A percentile compares a stretch with the other conserved stretches of the same genome.
Conservation (phyloP, 225 moss, liverwort and hornwort species). For the Marchantia paleacea region DNA sequence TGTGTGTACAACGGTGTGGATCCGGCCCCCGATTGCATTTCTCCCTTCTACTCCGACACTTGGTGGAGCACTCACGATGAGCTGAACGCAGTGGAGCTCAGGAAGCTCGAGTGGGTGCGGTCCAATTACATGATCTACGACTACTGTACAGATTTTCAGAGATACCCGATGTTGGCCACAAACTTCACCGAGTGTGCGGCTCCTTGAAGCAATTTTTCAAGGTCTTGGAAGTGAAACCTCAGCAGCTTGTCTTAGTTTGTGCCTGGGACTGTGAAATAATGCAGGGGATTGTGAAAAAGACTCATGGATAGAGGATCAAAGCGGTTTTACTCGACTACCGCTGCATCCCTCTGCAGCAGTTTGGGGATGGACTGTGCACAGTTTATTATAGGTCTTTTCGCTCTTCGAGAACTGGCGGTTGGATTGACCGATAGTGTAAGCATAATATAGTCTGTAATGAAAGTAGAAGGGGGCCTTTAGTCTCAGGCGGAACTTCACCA, state of each 20-base stretch:
- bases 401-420: too few relatives aligned
- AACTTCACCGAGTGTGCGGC: conserved; percentile 34
- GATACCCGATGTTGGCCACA: conserved; percentile 20
- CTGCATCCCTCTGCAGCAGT: too few relatives aligned
- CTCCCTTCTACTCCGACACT: conserved; percentile 32
- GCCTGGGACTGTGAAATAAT: too few relatives aligned
- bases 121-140: conserved; percentile 38
- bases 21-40: conserved; percentile 27
- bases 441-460: too few relatives aligned
- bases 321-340: too few relatives aligned
- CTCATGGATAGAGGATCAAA: too few relatives aligned
- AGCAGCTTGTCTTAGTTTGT: too few relatives aligned
- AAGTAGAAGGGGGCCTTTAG: background rate
- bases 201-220: background rate
- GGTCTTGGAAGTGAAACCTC: too few relatives aligned
- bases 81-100: conserved; percentile 28
- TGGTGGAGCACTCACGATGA: conserved; percentile 48
- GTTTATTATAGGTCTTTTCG: too few relatives aligned
- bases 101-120: conserved; percentile 43
- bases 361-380: too few relatives aligned
- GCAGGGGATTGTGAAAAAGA: too few relatives aligned
- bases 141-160: conserved; percentile 34
- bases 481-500: background rate
- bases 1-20: conserved; percentile 37
- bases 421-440: too few relatives aligned